A percentile compares a stretch with the other conserved stretches of the same genome.
These are phyloP conservation scores for Metschnikowia gelsemii DNA, from an alignment of 805 yeast genomes.

Conservation along the genomic window DNA sequence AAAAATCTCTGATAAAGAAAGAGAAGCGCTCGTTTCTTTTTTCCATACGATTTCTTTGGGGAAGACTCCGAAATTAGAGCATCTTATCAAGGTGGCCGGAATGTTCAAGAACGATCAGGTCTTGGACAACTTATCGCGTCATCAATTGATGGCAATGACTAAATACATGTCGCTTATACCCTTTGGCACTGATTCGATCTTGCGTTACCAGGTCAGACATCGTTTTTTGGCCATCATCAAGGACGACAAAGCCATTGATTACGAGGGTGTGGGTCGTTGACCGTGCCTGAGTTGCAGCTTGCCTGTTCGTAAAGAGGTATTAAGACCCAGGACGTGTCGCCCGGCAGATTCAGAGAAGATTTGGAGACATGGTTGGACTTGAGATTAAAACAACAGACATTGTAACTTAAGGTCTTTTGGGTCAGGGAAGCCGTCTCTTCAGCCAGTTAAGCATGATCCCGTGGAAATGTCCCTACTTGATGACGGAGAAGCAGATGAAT, in stretches of 20 bases:
- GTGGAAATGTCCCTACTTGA: too few relatives aligned
- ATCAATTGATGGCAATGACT: slow-evolving; percentile 89
- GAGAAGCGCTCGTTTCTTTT: slow-evolving; percentile 70
- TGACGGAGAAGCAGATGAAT: too few relatives aligned
- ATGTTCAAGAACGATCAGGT: slow-evolving; percentile 92
- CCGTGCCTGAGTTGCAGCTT: slow-evolving; percentile 77
- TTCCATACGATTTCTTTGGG: slow-evolving; percentile 64
- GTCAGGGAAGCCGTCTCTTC: too few relatives aligned
- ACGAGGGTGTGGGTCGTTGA: slow-evolving; percentile 85
- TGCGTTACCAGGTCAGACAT: slow-evolving; percentile 90
- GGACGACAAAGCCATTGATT: slow-evolving; percentile 87
- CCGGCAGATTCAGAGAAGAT: slow-evolving; percentile 74
- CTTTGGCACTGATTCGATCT: slow-evolving; percentile 83
- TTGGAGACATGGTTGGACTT: slow-evolving; percentile 83
- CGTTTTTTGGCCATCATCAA: slow-evolving; percentile 81
- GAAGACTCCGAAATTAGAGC: slow-evolving; percentile 55
- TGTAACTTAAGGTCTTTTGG: too few relatives aligned
- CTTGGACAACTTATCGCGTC: slow-evolving; percentile 86
- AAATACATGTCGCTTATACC: slow-evolving; percentile 88
- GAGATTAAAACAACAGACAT: slow-evolving; percentile 77
- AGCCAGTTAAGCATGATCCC: too few relatives aligned
- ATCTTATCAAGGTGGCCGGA: slow-evolving; percentile 76
- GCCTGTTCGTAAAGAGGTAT: slow-evolving; percentile 96
- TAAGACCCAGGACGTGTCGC: slow-evolving; percentile 71
- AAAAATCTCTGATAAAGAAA: slow-evolving; percentile 67